Evolutionary conservation across 148 eudicot genomes (phyloP).

Genomic region (Nepenthes gracilis): DNA sequence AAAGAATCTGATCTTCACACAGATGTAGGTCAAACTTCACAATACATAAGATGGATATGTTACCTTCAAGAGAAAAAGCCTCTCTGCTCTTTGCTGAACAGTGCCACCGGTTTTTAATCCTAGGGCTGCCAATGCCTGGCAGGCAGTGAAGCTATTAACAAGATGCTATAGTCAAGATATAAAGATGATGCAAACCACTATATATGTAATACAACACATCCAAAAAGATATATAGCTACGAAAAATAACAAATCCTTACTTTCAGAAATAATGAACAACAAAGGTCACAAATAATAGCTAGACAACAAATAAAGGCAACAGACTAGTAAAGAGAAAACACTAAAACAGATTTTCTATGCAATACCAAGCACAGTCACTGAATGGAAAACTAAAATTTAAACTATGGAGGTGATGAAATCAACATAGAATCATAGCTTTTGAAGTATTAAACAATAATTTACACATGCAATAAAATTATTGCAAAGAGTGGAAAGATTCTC

Average conservation of each 20-base stretch:
- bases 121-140: conserved; percentile 77
- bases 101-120: conserved; percentile 95
- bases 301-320: too few species aligned
- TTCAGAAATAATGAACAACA: background rate
- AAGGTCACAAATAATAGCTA: background rate
- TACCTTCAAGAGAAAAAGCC: conserved; percentile 95
- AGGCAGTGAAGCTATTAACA: conserved; percentile 5
- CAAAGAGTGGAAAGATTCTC: too few species aligned
- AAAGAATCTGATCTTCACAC: background rate
- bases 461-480: too few species aligned
- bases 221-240: background rate
- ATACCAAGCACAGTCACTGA: too few species aligned
- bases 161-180: background rate
- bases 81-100: conserved; percentile 88
- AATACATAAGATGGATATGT: conserved; percentile 2
- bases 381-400: too few species aligned
- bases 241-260: background rate
- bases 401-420: too few species aligned
- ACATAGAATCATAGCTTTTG: too few species aligned
- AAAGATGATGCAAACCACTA: background rate
- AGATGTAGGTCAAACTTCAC: background rate
- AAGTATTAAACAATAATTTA: too few species aligned
- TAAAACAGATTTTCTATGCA: background rate
- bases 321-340: background rate
- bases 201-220: background rate